Conservation (phyloP, 208 protist genomes). For the Acanthamoeba healyi region DNA sequence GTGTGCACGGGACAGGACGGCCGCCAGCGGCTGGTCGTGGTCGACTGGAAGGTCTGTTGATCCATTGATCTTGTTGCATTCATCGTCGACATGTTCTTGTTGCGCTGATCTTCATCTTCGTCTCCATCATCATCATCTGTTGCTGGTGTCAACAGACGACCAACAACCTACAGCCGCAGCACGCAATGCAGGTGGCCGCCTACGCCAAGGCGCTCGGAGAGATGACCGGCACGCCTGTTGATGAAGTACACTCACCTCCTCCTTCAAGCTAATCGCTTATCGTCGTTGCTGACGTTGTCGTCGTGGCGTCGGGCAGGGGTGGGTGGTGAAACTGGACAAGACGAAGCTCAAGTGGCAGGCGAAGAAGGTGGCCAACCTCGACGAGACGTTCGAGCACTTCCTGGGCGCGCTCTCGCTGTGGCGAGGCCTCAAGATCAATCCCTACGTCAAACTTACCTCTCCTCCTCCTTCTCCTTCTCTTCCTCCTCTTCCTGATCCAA, state of each 20-base stretch:
- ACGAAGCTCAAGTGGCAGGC: neutral
- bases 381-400: constrained; percentile 72
- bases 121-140: neutral
- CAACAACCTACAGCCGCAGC: constrained; percentile 11
- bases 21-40: constrained; percentile 17
- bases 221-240: constrained; percentile 68
- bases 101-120: neutral
- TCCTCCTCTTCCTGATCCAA: no score
- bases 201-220: constrained; percentile 80
- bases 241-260: constrained; percentile 20
- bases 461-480: neutral
- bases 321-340: constrained; percentile 79
- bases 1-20: neutral
- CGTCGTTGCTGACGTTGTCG: neutral
- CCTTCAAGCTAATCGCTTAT: neutral
- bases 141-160: neutral
- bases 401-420: constrained; percentile 69
- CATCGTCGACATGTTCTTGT: neutral
- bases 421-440: constrained; percentile 48
- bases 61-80: neutral
- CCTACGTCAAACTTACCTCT: neutral
- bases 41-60: constrained; percentile 79
- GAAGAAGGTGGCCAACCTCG: constrained; percentile 61
- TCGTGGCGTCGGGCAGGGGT: neutral
- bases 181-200: constrained; percentile 79